Evolutionary conservation across 345 rosid genomes (phyloP), one percentile per base, ranked within the genome.

Genomic region (Populus ilicifolia): DNA sequence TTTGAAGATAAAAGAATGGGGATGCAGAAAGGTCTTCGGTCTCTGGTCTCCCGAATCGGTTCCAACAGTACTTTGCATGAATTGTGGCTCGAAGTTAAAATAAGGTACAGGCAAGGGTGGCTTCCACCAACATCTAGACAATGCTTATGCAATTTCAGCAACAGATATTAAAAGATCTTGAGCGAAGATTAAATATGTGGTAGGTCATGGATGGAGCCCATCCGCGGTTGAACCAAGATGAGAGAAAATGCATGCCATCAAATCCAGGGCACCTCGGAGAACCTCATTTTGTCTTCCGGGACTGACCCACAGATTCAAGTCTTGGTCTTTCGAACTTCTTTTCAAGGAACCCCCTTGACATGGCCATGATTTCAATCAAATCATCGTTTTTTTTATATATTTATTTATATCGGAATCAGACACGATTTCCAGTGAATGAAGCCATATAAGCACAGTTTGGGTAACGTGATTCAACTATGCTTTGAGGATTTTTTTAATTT

Each of bases 41-140:
- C 18, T 29, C 61, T 62, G 79, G 75, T 77, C 75, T 71, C 75
- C 21, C 6, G 3, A 65, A 36, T 48, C 33, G 71, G 54, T 35
- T 38, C 2, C 62, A 35, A 62, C 17, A 30, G 46, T n/a, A 11
- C n/a, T 29, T 38, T 9, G 20, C 56, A 33, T 4, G 36, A 16
- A 33, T 21, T 16, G 23, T 29, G 70, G 9, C 3, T 70, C 25
- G 20, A 29, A 13, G 16, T 62, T 27, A 41, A 56, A 67, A 33
- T 18, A 30, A 54, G 33, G 50, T 35, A 18, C 54, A 61, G 43
- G 44, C 62, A 77, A 70, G 61, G 59, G 23, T 72, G 71, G 67
- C 75, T 70, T 77, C 80, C 80, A 48, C 39, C 75, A 71, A 0
- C 75, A 50, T 25, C 46, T 17, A 63, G 69, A 70, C 75, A 77